A percentile compares a stretch with the other conserved stretches of the same genome.
Conservation (phyloP, 495 filamentous ascomycete genomes). For the Penicillium paradoxum region DNA sequence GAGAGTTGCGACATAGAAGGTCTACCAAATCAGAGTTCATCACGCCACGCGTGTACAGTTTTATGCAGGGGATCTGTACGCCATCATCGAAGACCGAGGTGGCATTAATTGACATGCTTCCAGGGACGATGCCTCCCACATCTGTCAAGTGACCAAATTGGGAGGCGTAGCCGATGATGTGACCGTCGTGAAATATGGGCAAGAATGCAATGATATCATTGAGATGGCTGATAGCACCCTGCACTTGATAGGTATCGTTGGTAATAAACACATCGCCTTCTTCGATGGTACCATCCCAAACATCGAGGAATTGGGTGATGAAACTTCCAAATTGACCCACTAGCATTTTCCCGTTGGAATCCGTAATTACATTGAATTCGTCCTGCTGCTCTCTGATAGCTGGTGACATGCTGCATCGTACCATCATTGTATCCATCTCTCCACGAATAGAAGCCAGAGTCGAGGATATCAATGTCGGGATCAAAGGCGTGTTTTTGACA, state of each 20-base stretch:
- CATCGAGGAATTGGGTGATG: conserved; percentile 43
- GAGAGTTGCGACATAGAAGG: conserved; percentile 44
- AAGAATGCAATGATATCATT: conserved; percentile 47
- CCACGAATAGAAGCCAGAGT: conserved; percentile 43
- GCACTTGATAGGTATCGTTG: conserved; percentile 47
- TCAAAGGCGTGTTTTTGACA: conserved; percentile 32
- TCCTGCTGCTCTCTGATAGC: conserved; percentile 51
- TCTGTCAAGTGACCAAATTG: conserved; percentile 51
- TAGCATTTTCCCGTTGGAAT: conserved; percentile 44
- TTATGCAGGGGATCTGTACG: conserved; percentile 47
- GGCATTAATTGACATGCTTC: conserved; percentile 49
- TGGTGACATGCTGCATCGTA: conserved; percentile 48
- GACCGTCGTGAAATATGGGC: conserved; percentile 40
- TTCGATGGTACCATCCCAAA: conserved; percentile 42
- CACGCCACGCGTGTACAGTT: conserved; percentile 39
- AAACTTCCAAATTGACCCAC: conserved; percentile 50
- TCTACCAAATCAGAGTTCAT: conserved; percentile 42
- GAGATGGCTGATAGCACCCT: conserved; percentile 45
- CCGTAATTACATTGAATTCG: conserved; percentile 50
- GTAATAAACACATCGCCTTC: conserved; percentile 49
- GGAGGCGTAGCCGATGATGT: conserved; percentile 44
- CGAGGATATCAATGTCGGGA: conserved; percentile 36
- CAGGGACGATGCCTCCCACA: conserved; percentile 47
- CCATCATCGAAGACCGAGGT: conserved; percentile 49
- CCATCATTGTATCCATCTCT: conserved; percentile 50